These are phyloP conservation scores for Leccinum barrowsii DNA, from an alignment of 768 basidiomycete species.

Conservation along the genomic window DNA sequence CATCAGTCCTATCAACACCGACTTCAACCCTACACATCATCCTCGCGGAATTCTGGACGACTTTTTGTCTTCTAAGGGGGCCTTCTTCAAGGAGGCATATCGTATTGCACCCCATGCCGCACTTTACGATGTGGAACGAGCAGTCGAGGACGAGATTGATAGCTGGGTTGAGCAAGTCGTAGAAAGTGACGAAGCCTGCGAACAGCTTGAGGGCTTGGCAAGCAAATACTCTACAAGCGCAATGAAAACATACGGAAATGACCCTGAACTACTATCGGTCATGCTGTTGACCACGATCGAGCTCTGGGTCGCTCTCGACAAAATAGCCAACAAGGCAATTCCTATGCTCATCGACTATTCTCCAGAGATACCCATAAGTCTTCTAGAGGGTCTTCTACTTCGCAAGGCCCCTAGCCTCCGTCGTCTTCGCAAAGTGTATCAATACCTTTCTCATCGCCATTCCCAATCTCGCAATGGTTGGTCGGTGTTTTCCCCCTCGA, in stretches of 20 bases:
- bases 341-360: constrained; percentile 31
- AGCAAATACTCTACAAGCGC: constrained; percentile 29
- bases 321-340: constrained; percentile 10
- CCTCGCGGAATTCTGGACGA: constrained; percentile 1
- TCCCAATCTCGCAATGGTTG: constrained; percentile 4
- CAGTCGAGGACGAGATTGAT: constrained; percentile 30
- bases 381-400: constrained; percentile 27
- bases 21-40: constrained; percentile 4
- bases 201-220: constrained; percentile 21
- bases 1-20: neutral
- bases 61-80: constrained; percentile 1
- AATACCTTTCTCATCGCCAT: constrained; percentile 34
- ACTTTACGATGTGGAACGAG: constrained; percentile 37
- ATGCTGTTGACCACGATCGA: constrained; percentile 39
- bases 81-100: constrained; percentile 8
- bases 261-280: constrained; percentile 37
- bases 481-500: constrained; percentile 35
- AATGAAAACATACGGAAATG: constrained; percentile 21
- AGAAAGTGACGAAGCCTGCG: constrained; percentile 1
- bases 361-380: constrained; percentile 27
- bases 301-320: constrained; percentile 37
- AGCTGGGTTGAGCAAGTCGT: constrained; percentile 26
- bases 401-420: constrained; percentile 25
- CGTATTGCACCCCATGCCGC: constrained; percentile 6
- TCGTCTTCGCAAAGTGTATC: constrained; percentile 26